Evolutionary conservation across 495 filamentous ascomycete species (phyloP), one percentile per base, ranked within the genome.

Genomic region (Hyaloscypha bicolor): DNA sequence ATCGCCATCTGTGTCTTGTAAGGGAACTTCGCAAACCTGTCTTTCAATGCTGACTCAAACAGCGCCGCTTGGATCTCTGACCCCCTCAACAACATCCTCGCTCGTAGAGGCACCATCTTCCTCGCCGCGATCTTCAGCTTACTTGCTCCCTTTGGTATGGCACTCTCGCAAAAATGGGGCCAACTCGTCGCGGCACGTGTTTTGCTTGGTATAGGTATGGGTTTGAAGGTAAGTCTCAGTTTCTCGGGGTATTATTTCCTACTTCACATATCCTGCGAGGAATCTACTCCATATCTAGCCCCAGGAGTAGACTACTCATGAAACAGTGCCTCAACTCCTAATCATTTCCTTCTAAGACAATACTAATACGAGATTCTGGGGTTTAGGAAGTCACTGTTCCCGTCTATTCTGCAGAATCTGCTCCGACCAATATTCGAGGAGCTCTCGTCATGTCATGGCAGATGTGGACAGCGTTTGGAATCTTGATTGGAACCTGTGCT

Each of bases 21-120:
- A 85, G 88, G 73, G 73, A 30, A 4, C 11, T 25, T 32, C 6
- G 21, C 25, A 35, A 45, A 11, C 64, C 21, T 57, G 35, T 68
- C n/a, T 30, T 55, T 12, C 22, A 56, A 33, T 56, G 57, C 21
- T 65, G 48, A 66, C 58, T 39, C 0, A 29, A 11, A 31, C 45
- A 68, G 59, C 33, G 59, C 62, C 4, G 69, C 65, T 21, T 93
- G 90, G 90, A 74, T 90, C 35, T 87, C 89, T 2, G 90, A 93
- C 72, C 90, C 90, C 22, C 70, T 91, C 57, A 92, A 93, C 71
- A 79, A 87, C 77, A 78, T 74, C 62, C 42, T 91, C 51, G 90
- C 89, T 53, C 88, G 90, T 64, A 81, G 88, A 39, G 87, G 86
- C 33, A 86, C 86, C 42, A 92, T 93, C 71, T 90, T 91, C 74